Evolutionary conservation across 2,329 filamentous ascomycete genomes (phyloP).

Genomic region (Gremmenia infestans): DNA sequence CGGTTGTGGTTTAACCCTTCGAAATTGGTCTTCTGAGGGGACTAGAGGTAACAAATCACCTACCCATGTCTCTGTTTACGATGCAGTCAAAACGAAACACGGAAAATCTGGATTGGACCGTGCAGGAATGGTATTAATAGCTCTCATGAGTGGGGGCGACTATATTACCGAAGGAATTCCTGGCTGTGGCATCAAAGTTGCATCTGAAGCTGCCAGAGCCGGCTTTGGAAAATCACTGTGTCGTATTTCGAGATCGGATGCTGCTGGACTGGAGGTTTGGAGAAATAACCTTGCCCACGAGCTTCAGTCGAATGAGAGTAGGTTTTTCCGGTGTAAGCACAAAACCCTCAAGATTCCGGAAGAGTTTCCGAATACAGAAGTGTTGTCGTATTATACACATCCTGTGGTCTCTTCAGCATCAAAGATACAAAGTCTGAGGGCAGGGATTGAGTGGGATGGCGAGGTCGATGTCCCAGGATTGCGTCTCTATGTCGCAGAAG

Average conservation of each 20-base stretch:
- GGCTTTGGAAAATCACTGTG: conserved; percentile 79
- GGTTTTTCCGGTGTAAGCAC: conserved; percentile 73
- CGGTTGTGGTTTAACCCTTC: conserved; percentile 71
- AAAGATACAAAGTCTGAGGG: conserved; percentile 50
- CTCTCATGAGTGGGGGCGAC: conserved; percentile 92
- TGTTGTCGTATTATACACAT: conserved; percentile 82
- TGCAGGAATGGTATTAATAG: conserved; percentile 89
- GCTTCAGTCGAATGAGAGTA: conserved; percentile 76
- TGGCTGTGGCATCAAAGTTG: conserved; percentile 80
- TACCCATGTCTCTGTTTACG: conserved; percentile 83
- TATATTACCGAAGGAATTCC: conserved; percentile 86
- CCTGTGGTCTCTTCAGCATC: conserved; percentile 68
- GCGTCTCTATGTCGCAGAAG: conserved; percentile 68
- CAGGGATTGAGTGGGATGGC: conserved; percentile 54
- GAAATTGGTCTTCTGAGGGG: conserved; percentile 77
- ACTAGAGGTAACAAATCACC: conserved; percentile 59
- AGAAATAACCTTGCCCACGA: conserved; percentile 67
- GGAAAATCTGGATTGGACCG: conserved; percentile 58
- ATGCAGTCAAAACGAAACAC: conserved; percentile 53
- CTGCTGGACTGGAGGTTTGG: conserved; percentile 61
- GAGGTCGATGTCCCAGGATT: conserved; percentile 62
- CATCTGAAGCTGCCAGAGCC: conserved; percentile 83
- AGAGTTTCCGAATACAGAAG: conserved; percentile 71
- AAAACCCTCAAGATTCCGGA: conserved; percentile 71
- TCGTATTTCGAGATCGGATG: conserved; percentile 55